A percentile compares a stretch with the other conserved stretches of the same genome.
These are phyloP conservation scores for Pouteria campechiana DNA, from an alignment of 179 eudicot species.

Conservation along the genomic window DNA sequence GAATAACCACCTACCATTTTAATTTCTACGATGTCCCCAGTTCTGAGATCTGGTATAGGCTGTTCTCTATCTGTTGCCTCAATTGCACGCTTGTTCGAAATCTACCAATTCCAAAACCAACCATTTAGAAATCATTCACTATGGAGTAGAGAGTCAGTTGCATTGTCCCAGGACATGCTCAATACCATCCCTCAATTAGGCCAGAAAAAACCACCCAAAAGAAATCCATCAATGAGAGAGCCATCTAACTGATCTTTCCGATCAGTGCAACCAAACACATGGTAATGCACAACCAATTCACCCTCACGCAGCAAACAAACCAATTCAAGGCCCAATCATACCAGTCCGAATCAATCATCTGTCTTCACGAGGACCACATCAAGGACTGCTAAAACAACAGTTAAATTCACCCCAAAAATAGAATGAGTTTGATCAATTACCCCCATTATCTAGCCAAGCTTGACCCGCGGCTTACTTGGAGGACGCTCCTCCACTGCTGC, in stretches of 20 bases:
- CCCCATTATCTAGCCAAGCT: conserved; percentile 88
- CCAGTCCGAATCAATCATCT: not conserved
- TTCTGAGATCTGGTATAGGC: conserved; percentile 64
- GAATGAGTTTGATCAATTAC: too few relatives aligned
- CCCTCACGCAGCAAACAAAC: not conserved
- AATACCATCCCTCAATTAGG: too few relatives aligned
- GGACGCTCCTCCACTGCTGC: conserved; percentile 18
- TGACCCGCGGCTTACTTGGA: conserved; percentile 29
- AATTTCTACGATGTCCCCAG: conserved; percentile 74
- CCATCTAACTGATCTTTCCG: too few relatives aligned
- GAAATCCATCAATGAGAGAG: not conserved
- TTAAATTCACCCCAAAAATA: not conserved
- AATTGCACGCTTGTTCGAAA: conserved; percentile 74
- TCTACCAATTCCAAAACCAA: conserved; percentile 18
- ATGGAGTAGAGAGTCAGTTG: not conserved
- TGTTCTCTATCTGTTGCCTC: conserved; percentile 45
- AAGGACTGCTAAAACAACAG: not conserved
- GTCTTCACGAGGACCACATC: not conserved
- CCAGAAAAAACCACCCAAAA: not conserved
- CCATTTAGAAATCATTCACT: not conserved
- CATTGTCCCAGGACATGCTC: not conserved
- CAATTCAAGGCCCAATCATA: not conserved
- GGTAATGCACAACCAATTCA: not conserved
- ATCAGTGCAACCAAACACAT: not conserved
- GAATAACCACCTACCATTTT: conserved; percentile 43